Evolutionary conservation across 1,139 yeast species (phyloP).

Genomic region (Lodderomyces margitis): DNA sequence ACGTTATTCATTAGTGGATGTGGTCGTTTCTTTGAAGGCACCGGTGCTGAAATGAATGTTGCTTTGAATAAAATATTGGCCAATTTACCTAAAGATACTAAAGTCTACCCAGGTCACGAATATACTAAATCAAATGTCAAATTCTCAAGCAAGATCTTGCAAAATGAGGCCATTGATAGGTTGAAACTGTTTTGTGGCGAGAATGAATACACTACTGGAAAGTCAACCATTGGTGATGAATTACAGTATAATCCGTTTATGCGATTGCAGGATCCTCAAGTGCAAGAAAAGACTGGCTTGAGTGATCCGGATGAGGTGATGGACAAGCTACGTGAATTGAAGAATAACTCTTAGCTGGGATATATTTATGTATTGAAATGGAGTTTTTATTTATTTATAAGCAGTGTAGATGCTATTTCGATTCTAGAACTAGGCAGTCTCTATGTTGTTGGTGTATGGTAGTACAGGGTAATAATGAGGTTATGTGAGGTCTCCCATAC

Average conservation of each 20-base stretch:
- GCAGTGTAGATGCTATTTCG: too few species aligned
- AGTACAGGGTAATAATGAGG: too few species aligned
- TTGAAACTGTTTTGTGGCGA: constrained; percentile 50
- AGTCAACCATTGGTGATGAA: constrained; percentile 83
- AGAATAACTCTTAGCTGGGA: constrained; percentile 43
- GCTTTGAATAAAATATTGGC: constrained; percentile 62
- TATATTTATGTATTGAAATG: not conserved
- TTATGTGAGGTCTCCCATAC: too few species aligned
- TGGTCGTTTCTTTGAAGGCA: constrained; percentile 95
- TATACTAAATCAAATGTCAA: constrained; percentile 80
- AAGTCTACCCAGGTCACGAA: constrained; percentile 92
- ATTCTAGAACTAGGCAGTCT: too few species aligned
- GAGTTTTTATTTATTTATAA: too few species aligned
- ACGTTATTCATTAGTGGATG: constrained; percentile 93
- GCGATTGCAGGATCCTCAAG: constrained; percentile 61
- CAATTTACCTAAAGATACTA: constrained; percentile 62
- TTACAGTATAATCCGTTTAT: constrained; percentile 83
- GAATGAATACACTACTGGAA: constrained; percentile 79
- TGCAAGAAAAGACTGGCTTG: constrained; percentile 44
- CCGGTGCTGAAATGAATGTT: constrained; percentile 72
- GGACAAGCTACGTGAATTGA: constrained; percentile 66
- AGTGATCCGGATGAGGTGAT: constrained; percentile 52
- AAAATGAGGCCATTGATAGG: constrained; percentile 50
- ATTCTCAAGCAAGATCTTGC: constrained; percentile 67
- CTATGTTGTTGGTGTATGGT: too few species aligned